Evolutionary conservation across 371 early-diverging fungal species (phyloP).

Genomic region (Mucor velutinosus): DNA sequence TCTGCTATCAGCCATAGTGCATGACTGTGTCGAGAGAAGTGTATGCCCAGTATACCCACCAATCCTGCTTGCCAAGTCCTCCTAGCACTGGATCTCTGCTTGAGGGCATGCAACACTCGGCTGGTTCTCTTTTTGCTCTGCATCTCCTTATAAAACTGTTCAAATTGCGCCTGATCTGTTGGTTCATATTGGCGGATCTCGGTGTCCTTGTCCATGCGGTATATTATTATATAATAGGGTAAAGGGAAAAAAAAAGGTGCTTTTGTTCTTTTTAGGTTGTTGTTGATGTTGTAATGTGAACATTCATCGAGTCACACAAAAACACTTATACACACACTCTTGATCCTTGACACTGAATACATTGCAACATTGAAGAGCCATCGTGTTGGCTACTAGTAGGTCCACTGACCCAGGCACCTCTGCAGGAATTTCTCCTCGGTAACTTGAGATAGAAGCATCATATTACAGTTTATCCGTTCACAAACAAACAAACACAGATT

Average conservation of each 20-base stretch:
- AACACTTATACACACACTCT: neutral
- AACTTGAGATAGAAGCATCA: neutral
- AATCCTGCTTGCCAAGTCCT: conserved; percentile 43
- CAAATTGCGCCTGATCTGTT: conserved; percentile 11
- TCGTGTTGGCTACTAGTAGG: no score
- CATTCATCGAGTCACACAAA: neutral
- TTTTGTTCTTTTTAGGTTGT: neutral
- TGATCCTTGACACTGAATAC: no score
- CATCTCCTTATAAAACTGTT: conserved; percentile 9
- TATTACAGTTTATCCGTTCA: neutral
- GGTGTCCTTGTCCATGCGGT: conserved; percentile 1
- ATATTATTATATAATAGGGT: neutral
- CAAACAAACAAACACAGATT: neutral
- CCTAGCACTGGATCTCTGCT: conserved; percentile 13
- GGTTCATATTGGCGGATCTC: conserved; percentile 18
- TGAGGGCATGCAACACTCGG: conserved; percentile 10
- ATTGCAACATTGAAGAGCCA: neutral
- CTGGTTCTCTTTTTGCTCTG: conserved; percentile 10
- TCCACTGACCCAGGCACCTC: neutral
- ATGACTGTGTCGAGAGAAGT: conserved; percentile 6
- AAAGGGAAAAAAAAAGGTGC: neutral
- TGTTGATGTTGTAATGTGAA: neutral
- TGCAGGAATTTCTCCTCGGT: neutral
- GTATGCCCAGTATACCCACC: conserved; percentile 33
- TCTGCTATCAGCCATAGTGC: conserved; percentile 15